Base-by-base conservation (phyloP, 2,329 filamentous ascomycete species). In the Talaromyces sp. region DNA sequence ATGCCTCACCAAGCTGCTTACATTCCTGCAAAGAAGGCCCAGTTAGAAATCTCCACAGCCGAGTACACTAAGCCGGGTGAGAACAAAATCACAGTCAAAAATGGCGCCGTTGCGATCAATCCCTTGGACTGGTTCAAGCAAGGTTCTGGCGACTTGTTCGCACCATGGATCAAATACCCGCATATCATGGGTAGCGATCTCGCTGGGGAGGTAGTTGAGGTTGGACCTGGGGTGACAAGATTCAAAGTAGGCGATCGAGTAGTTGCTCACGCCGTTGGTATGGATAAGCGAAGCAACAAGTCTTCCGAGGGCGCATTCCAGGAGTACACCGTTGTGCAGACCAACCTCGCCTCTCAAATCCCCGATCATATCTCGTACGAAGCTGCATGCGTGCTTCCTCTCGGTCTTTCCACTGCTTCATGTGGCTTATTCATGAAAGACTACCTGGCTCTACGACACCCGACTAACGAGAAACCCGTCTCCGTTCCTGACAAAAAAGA, bases 51-150 rank as follows among this genome's bases (percentile, higher is more conserved):
- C 14, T 39, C 56, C 3, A n/a, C 41, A 7, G 60, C 39, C 4
- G 60, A 64, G 8, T 56, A 56, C 37, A 56, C 48, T 14, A 13
- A 39, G 11, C 59, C 59, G 3, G 65, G 61, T 19, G 50, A 45
- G 48, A 67, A 63, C 31, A 63, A 72, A 47, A 62, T 72, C 14
- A 43, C 70, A 11, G 63, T 72, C 45, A 67, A 65, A 39, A 71
- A 68, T 66, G 47, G 60, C 19, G 71, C 71, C 16, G 63, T 71
- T 24, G 68, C 71, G 2, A 69, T 72, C 63, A 72, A 72, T 41
- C 70, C 71, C 14, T 50, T 73, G 9, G 79, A 82, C 66, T 74
- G 70, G 60, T 70, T 70, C 10, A 72, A 77, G 19, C 73, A 77
- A 37, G 73, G 71, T 52, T 52, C 24, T 1, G 64, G 62, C 27